These are phyloP conservation scores for Aureobasidium sp. DNA, from an alignment of 2,329 filamentous ascomycete species.

Conservation along the genomic window DNA sequence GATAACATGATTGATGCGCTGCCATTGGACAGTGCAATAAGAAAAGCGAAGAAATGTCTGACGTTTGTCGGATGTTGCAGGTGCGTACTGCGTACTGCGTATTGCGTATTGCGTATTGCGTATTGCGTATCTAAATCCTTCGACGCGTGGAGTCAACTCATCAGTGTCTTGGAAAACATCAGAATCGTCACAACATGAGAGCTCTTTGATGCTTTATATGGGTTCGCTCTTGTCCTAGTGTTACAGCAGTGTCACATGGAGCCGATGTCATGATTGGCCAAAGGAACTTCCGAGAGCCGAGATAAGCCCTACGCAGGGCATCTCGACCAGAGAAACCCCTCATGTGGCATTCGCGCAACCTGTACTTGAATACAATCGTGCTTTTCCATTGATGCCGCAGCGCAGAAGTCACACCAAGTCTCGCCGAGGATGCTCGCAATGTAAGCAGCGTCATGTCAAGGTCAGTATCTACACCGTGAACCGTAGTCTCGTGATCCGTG, in stretches of 20 bases:
- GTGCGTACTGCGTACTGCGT: no score
- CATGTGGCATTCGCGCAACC: not conserved
- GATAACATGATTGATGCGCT: not conserved
- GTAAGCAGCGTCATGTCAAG: slow-evolving; percentile 16
- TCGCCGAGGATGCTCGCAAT: slow-evolving; percentile 15
- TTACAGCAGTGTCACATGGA: not conserved
- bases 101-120: no score
- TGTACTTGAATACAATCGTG: not conserved
- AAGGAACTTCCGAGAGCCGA: not conserved
- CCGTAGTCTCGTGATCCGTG: not conserved
- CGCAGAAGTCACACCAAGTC: slow-evolving; percentile 14
- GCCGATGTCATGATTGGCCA: not conserved
- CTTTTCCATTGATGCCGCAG: not conserved
- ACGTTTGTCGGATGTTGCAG: no score
- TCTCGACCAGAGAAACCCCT: not conserved
- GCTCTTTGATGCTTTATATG: no score
- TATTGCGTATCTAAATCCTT: no score
- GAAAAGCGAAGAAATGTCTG: no score
- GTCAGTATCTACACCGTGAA: not conserved
- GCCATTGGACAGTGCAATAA: not conserved
- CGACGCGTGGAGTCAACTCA: no score
- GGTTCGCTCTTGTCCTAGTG: not conserved
- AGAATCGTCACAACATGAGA: not conserved
- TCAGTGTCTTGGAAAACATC: no score
- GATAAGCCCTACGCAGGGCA: not conserved